Base-by-base conservation (phyloP, 352 stramenopile genomes). In the Phytophthora sansomeana region DNA sequence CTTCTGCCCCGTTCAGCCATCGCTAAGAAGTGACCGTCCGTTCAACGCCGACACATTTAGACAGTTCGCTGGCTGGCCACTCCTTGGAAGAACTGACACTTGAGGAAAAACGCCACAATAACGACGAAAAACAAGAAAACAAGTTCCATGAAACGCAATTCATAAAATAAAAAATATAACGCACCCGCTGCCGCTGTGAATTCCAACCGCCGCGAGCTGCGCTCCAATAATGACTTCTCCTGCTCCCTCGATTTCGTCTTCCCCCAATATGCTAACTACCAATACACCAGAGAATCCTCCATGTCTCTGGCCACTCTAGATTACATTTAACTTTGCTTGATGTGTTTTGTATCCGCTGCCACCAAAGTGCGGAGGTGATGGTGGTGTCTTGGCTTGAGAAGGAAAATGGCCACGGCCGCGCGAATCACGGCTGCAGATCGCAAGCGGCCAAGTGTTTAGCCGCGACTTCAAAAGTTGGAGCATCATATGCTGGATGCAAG, bases 401-500 rank as follows among this genome's bases (percentile, higher is more conserved):
- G 50, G 38, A 64, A 61, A 64, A 19, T 51, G 10, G 24, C 30
- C 47, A 39, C 41, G 43, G 24, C 48, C 41, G 42, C 24, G 54
- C 35, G 5, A 39, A 47, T 78, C 48, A 81, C 66, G 61, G 69
- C 63, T 86, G 75, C 52, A 84, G 32, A 44, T 80, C 65, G 53
- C 72, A 83, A 4, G 72, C 68, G 19, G 74, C 57, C 28, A 85
- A 57, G 28, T 81, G 64, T 65, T 82, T 78, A 26, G 78, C 50
- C 11, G 69, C 69, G 19, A 78, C 80, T 69, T 81, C 77, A 63
- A 80, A 84, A 47, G 74, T 78, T n/a, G 75, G 65, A 28, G 58
- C 58, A 16, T 68, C 71, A 33, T 66, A 78, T 14, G 52, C 48
- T 6, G 71, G 67, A 8, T 42, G 58, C 43, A 79, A 65, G 28